phyloP scores from a whole-genome alignment of 495 filamentous ascomycete genomes.

The Choiromyces venosus region DNA sequence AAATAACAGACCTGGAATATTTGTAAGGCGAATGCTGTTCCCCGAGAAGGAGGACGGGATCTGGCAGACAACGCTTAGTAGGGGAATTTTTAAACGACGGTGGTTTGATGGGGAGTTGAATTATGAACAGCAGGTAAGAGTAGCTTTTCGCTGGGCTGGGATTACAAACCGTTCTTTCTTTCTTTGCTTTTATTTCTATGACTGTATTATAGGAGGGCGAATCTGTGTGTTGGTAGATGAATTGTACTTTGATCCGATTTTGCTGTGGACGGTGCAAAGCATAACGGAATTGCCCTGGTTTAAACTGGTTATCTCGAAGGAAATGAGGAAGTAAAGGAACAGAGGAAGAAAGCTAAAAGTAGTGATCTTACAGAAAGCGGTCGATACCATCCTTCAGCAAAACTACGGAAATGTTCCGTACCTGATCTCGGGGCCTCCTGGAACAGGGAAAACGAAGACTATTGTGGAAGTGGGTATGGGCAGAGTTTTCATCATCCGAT shows the following conservation, averaged over 20 bases:
- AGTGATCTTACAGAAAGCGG: conserved; percentile 43
- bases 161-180: not conserved
- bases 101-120: conserved; percentile 49
- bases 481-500: conserved; percentile 33
- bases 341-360: conserved; percentile 18
- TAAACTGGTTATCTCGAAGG: not conserved
- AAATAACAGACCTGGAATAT: conserved; percentile 28
- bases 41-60: conserved; percentile 46
- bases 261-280: conserved; percentile 2
- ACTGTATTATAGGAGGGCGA: conserved; percentile 35
- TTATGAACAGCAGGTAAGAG: conserved; percentile 49
- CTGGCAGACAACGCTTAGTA: conserved; percentile 45
- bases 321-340: not conserved
- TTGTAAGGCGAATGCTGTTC: conserved; percentile 52
- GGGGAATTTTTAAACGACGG: conserved; percentile 35
- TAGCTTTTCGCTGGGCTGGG: conserved; percentile 24
- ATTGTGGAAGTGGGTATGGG: conserved; percentile 48
- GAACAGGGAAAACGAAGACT: conserved; percentile 55
- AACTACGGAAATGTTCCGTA: conserved; percentile 51
- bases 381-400: conserved; percentile 47
- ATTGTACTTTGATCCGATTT: conserved; percentile 31
- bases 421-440: conserved; percentile 53
- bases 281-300: not conserved
- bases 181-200: not conserved
- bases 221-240: conserved; percentile 34